Evolutionary conservation across 2,329 filamentous ascomycete genomes (phyloP).

Genomic region (Epichloe brachyelytri): DNA sequence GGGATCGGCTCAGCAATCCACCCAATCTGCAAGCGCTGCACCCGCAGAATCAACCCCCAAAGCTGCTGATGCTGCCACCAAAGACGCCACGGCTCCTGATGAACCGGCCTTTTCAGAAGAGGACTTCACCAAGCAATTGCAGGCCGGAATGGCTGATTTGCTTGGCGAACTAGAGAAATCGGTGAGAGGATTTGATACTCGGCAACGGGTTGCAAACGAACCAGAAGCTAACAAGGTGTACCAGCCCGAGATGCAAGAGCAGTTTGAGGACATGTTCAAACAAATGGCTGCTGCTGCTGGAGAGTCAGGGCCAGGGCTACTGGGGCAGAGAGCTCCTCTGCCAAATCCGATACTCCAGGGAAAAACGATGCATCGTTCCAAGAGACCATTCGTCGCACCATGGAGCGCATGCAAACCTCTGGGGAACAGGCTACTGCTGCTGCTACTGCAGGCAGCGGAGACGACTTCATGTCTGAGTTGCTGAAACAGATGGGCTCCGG

Average conservation of each 20-base stretch:
- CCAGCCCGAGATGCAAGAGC: slow-evolving; percentile 59
- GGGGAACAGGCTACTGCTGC: slow-evolving; percentile 76
- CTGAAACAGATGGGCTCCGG: slow-evolving; percentile 67
- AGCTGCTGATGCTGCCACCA: slow-evolving; percentile 12
- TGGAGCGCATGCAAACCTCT: slow-evolving; percentile 90
- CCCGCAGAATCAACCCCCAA: slow-evolving; percentile 23
- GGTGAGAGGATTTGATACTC: slow-evolving; percentile 23
- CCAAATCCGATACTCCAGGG: slow-evolving; percentile 22
- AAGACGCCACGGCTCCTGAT: slow-evolving; percentile 10
- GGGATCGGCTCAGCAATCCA: slow-evolving; percentile 10
- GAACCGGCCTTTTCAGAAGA: slow-evolving; percentile 48
- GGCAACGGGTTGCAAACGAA: not conserved
- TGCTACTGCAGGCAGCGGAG: slow-evolving; percentile 48
- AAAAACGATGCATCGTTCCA: slow-evolving; percentile 56
- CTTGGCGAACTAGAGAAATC: slow-evolving; percentile 57
- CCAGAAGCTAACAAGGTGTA: not conserved
- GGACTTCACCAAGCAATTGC: slow-evolving; percentile 74
- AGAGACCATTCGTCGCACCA: slow-evolving; percentile 83
- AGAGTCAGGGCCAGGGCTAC: slow-evolving; percentile 6
- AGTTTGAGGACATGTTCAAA: slow-evolving; percentile 68
- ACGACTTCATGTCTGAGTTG: slow-evolving; percentile 85
- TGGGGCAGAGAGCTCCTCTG: slow-evolving; percentile 10
- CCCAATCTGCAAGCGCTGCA: slow-evolving; percentile 12
- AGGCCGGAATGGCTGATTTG: slow-evolving; percentile 77
- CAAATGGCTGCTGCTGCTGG: slow-evolving; percentile 44